Evolutionary conservation across 1,139 yeast species (phyloP).

Genomic region (Saccharomycopsis phalli): DNA sequence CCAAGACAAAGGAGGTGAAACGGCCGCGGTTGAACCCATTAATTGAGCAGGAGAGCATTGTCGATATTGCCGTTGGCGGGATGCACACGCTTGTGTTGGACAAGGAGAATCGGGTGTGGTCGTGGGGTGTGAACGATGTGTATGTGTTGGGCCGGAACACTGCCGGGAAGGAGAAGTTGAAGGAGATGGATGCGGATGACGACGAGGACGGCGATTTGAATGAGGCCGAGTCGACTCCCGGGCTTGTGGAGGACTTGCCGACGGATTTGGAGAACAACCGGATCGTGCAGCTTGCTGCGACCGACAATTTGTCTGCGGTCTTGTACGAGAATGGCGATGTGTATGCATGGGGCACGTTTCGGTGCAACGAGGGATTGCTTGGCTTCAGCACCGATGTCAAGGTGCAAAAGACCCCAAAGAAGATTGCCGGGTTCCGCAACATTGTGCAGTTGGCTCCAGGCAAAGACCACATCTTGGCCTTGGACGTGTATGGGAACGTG

Average conservation of each 20-base stretch:
- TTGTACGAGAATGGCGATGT: conserved; percentile 77
- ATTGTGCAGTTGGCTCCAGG: conserved; percentile 88
- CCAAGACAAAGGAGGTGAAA: conserved; percentile 84
- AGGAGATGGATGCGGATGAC: conserved; percentile 62
- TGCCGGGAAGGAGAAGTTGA: conserved; percentile 47
- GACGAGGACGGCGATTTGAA: conserved; percentile 80
- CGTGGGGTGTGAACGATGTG: conserved; percentile 97
- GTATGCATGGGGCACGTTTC: conserved; percentile 96
- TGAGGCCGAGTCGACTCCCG: conserved; percentile 84
- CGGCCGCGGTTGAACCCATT: conserved; percentile 87
- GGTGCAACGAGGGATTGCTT: conserved; percentile 83
- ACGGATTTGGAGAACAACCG: conserved; percentile 30
- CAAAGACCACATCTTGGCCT: conserved; percentile 80
- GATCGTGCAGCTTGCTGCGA: conserved; percentile 81
- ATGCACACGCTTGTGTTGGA: conserved; percentile 88
- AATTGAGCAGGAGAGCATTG: conserved; percentile 59
- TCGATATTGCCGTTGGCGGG: conserved; percentile 89
- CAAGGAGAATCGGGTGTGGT: conserved; percentile 67
- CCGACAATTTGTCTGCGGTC: conserved; percentile 83
- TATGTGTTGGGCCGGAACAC: conserved; percentile 91
- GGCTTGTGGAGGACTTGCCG: conserved; percentile 61
- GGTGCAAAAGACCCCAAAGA: conserved; percentile 60
- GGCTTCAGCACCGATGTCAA: conserved; percentile 66
- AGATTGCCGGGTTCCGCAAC: conserved; percentile 52
- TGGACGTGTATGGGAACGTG: conserved; percentile 78